These are phyloP conservation scores for Dalechampia spathulata DNA, from an alignment of 441 rosid species.

Conservation along the genomic window DNA sequence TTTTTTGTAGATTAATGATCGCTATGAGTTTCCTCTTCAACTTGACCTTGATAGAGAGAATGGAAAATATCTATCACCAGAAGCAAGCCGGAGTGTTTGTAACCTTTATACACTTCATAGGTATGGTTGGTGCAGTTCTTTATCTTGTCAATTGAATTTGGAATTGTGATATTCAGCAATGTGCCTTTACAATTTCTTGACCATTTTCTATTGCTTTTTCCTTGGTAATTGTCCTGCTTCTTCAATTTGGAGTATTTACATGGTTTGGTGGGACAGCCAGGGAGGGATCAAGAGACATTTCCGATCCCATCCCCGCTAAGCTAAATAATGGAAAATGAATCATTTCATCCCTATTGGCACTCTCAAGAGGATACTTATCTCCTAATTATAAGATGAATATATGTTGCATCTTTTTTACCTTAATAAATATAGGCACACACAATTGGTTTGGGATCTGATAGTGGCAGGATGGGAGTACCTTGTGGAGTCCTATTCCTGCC, in stretches of 20 bases:
- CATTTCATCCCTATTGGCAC: no score
- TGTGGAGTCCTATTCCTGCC: no score
- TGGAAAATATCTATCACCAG: conserved; percentile 81
- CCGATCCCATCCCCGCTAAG: no score
- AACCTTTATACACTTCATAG: conserved; percentile 94
- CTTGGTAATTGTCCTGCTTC: neutral
- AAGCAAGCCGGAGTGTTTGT: conserved; percentile 79
- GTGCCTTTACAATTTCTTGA: neutral
- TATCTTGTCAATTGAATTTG: neutral
- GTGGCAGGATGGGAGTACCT: no score
- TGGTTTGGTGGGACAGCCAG: neutral
- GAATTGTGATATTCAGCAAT: neutral
- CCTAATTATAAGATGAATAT: no score
- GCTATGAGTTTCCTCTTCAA: conserved; percentile 90
- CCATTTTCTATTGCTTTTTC: neutral
- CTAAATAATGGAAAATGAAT: no score
- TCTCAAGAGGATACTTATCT: no score
- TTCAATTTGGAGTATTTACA: neutral
- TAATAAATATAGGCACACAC: no score
- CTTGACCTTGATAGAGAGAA: conserved; percentile 86
- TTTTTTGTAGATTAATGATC: conserved; percentile 69
- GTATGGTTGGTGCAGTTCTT: conserved; percentile 22
- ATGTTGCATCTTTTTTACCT: no score
- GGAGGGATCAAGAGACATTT: no score
- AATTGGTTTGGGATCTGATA: no score